Conservation (phyloP, 1,284 basidiomycete genomes). For the Papiliotrema fonsecae region DNA sequence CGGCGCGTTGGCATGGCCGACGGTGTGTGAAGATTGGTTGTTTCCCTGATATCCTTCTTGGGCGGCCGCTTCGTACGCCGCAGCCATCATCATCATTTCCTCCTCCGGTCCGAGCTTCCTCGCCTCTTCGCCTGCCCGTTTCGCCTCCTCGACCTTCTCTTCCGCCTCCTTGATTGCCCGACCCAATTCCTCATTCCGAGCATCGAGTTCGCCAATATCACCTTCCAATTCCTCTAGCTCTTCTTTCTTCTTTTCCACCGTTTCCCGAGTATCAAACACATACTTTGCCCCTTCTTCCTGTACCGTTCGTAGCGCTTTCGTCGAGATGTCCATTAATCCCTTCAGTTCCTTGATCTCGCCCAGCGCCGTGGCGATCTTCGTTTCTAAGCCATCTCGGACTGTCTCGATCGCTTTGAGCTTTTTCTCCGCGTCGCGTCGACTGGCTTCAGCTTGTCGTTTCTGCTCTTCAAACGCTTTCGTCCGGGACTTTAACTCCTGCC, state of each 20-base stretch:
- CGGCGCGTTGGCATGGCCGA: not conserved
- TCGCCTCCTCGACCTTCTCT: constrained; percentile 32
- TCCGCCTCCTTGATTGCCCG: constrained; percentile 39
- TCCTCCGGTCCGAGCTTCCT: constrained; percentile 41
- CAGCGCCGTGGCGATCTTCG: constrained; percentile 62
- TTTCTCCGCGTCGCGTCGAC: constrained; percentile 80
- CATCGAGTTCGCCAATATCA: constrained; percentile 30
- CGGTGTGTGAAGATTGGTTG: too few relatives aligned
- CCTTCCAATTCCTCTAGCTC: constrained; percentile 43
- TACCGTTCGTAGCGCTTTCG: constrained; percentile 38
- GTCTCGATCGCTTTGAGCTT: constrained; percentile 66
- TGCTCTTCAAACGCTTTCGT: constrained; percentile 82
- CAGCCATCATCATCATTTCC: constrained; percentile 48
- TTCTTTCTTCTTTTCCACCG: constrained; percentile 56
- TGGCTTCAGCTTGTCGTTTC: constrained; percentile 72
- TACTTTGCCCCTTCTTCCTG: constrained; percentile 56
- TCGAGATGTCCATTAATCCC: constrained; percentile 51
- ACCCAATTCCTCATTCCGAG: constrained; percentile 30
- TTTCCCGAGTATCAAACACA: constrained; percentile 49
- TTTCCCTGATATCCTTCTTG: constrained; percentile 40
- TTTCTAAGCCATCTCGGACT: constrained; percentile 60
- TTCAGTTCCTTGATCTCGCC: constrained; percentile 63
- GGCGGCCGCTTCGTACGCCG: constrained; percentile 42
- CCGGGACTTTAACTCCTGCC: constrained; percentile 70
- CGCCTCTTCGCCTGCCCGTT: constrained; percentile 28